A percentile compares a stretch with the other conserved stretches of the same genome.
Conservation (phyloP, 495 filamentous ascomycete species). For the Durotheca rogersii region DNA sequence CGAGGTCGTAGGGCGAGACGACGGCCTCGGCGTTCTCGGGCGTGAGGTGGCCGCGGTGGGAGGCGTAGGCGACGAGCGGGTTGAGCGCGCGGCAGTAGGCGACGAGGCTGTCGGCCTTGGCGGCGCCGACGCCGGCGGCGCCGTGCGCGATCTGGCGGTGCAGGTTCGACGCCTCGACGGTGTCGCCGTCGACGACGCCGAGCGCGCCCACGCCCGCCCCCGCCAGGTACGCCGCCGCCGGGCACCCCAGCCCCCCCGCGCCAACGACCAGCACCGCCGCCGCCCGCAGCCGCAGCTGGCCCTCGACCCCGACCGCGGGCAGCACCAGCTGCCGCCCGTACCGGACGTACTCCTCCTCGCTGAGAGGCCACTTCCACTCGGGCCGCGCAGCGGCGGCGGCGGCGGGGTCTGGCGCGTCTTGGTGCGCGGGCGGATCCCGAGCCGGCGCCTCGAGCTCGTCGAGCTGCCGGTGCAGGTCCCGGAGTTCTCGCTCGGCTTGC, state of each 20-base stretch:
- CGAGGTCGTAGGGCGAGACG: slow-evolving; percentile 70
- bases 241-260: slow-evolving; percentile 88
- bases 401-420: background rate
- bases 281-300: slow-evolving; percentile 74
- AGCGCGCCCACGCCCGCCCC: slow-evolving; percentile 83
- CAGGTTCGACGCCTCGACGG: slow-evolving; percentile 85
- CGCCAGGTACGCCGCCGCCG: slow-evolving; percentile 84
- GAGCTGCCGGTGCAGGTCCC: slow-evolving; percentile 39
- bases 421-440: slow-evolving; percentile 1
- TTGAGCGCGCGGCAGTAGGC: slow-evolving; percentile 67
- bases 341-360: slow-evolving; percentile 69
- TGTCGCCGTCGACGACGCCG: slow-evolving; percentile 84
- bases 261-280: slow-evolving; percentile 81
- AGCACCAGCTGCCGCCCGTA: slow-evolving; percentile 95
- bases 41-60: slow-evolving; percentile 61
- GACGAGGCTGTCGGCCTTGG: slow-evolving; percentile 80
- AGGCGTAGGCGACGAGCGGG: slow-evolving; percentile 61
- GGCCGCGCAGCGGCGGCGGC: slow-evolving; percentile 1
- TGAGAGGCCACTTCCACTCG: slow-evolving; percentile 60
- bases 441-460: slow-evolving; percentile 33
- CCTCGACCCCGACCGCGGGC: slow-evolving; percentile 76
- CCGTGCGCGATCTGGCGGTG: slow-evolving; percentile 88
- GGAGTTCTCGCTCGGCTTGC: slow-evolving; percentile 36
- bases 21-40: slow-evolving; percentile 63
- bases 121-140: slow-evolving; percentile 66